phyloP scores from a whole-genome alignment of 2,329 filamentous ascomycete species.

The Penicillium sp. region DNA sequence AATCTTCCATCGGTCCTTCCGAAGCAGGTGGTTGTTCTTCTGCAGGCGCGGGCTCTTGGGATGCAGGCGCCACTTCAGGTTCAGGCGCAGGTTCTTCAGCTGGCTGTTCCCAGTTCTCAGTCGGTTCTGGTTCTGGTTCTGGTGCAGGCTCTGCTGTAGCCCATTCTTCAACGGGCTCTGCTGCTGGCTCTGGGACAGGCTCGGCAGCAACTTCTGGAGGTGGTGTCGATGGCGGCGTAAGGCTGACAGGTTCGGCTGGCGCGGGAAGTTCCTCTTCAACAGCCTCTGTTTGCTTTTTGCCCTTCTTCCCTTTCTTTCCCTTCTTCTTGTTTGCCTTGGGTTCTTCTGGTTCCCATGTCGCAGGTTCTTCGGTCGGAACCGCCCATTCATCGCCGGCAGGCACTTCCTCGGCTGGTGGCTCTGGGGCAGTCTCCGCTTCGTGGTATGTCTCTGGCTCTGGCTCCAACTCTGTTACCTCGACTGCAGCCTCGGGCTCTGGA shows the following conservation, averaged over 20 bases:
- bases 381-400: conserved; percentile 3
- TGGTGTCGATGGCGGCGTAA: conserved; percentile 43
- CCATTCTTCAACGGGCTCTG: conserved; percentile 9
- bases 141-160: background rate
- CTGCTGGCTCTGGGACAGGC: conserved; percentile 3
- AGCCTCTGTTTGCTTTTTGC: conserved; percentile 26
- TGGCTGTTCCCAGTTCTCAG: conserved; percentile 2
- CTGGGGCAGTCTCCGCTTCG: conserved; percentile 1
- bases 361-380: background rate
- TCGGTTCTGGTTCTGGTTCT: conserved; percentile 5
- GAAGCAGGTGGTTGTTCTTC: background rate
- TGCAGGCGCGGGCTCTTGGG: background rate
- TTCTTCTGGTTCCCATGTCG: background rate
- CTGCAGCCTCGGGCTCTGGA: background rate
- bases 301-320: conserved; percentile 32
- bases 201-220: conserved; percentile 24
- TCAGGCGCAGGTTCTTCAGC: background rate
- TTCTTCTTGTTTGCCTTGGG: conserved; percentile 18
- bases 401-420: background rate
- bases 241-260: conserved; percentile 14
- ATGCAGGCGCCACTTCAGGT: background rate
- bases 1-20: conserved; percentile 4
- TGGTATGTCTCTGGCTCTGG: background rate
- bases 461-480: background rate
- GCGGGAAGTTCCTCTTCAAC: conserved; percentile 27